These are phyloP conservation scores for Venturia effusa DNA, from an alignment of 2,329 filamentous ascomycete species.

Conservation along the genomic window DNA sequence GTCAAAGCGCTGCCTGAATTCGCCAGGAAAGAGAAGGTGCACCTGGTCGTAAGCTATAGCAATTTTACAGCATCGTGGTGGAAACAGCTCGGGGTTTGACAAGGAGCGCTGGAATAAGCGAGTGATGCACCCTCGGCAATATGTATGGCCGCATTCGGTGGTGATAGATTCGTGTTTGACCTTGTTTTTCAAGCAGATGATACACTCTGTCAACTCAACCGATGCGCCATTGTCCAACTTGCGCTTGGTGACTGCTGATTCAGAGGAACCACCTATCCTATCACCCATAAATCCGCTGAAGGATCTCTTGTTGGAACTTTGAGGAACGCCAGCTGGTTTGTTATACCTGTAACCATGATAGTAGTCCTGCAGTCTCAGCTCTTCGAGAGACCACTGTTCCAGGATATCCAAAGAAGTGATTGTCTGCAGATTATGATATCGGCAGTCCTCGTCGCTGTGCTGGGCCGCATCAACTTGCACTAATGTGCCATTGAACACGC, in stretches of 20 bases:
- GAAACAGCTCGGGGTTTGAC: slow-evolving; percentile 6
- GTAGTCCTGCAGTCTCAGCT: background rate
- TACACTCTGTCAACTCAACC: background rate
- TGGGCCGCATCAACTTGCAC: too few species aligned
- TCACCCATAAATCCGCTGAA: background rate
- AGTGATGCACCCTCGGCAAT: slow-evolving; percentile 6
- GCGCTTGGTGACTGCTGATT: background rate
- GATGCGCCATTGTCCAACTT: background rate
- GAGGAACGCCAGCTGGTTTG: background rate
- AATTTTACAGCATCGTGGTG: slow-evolving; percentile 11
- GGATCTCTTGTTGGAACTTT: background rate
- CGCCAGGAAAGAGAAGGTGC: background rate
- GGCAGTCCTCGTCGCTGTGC: too few species aligned
- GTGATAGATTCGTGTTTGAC: background rate
- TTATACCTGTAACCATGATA: background rate
- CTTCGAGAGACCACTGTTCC: too few species aligned
- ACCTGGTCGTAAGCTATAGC: slow-evolving; percentile 1
- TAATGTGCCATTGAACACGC: too few species aligned
- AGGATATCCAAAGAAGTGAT: too few species aligned
- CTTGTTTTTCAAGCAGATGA: background rate
- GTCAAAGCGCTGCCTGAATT: background rate
- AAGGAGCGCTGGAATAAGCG: slow-evolving; percentile 6
- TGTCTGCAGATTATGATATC: too few species aligned
- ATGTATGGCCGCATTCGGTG: background rate
- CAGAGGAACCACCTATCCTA: background rate